These are phyloP conservation scores for Arctium minus DNA, from an alignment of 129 eudicot species.

Conservation along the genomic window DNA sequence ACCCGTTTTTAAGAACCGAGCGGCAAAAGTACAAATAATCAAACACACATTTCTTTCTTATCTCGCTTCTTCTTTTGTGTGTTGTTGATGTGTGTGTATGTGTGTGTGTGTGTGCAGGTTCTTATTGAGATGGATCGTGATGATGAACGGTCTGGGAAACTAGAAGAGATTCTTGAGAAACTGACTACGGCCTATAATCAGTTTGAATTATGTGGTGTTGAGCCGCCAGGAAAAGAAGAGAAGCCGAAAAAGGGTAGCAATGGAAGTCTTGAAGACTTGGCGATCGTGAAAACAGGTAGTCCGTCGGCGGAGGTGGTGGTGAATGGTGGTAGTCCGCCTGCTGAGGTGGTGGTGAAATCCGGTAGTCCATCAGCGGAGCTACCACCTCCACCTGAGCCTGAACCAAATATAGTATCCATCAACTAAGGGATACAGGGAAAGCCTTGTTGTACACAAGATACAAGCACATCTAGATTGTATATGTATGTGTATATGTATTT, in stretches of 20 bases:
- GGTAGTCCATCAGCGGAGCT: slow-evolving; percentile 14
- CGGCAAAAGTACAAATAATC: slow-evolving; percentile 51
- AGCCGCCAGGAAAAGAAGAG: slow-evolving; percentile 10
- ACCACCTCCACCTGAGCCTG: slow-evolving; percentile 12
- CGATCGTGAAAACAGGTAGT: slow-evolving; percentile 24
- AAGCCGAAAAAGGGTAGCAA: slow-evolving; percentile 27
- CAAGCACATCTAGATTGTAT: neutral
- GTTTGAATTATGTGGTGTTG: slow-evolving; percentile 33
- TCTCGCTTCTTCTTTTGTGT: neutral
- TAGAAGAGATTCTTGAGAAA: slow-evolving; percentile 45
- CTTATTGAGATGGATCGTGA: slow-evolving; percentile 87
- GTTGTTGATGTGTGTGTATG: neutral
- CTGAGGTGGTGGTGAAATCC: slow-evolving; percentile 24
- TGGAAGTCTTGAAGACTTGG: slow-evolving; percentile 28
- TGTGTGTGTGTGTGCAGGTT: slow-evolving; percentile 31
- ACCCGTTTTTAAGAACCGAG: slow-evolving; percentile 51
- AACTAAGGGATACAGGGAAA: neutral
- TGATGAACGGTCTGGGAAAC: slow-evolving; percentile 51
- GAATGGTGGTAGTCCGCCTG: neutral
- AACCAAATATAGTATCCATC: slow-evolving; percentile 22
- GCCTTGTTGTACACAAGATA: neutral
- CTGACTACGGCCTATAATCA: slow-evolving; percentile 59
- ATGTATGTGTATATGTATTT: neutral
- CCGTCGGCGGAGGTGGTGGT: neutral
- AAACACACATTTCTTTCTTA: neutral